Evolutionary conservation across 1,284 basidiomycete genomes (phyloP).

Genomic region (Ustilago xerochloae): DNA sequence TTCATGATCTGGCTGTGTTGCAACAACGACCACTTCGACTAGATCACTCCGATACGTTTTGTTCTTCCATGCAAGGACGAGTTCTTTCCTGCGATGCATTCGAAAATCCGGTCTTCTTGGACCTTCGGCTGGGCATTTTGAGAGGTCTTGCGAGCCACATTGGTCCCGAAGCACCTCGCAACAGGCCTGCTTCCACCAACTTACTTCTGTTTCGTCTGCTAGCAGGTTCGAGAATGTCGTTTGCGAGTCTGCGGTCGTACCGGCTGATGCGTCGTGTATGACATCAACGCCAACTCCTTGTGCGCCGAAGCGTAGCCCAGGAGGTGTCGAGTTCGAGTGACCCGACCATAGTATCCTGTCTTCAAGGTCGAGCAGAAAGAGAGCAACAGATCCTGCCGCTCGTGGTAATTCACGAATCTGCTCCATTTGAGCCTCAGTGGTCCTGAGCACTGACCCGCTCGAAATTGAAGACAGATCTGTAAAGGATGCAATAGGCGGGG

Average conservation of each 20-base stretch:
- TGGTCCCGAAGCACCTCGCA: not conserved
- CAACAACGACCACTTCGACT: not conserved
- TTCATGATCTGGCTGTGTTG: not conserved
- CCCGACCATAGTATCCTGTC: slow-evolving; percentile 5
- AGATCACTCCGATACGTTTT: not conserved
- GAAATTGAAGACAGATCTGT: not conserved
- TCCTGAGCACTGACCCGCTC: too few relatives aligned
- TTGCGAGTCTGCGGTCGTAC: too few relatives aligned
- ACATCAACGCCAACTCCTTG: too few relatives aligned
- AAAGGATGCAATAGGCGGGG: too few relatives aligned
- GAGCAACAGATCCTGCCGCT: not conserved
- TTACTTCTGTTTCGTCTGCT: slow-evolving; percentile 4
- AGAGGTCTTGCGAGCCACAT: not conserved
- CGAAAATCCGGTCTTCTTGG: not conserved
- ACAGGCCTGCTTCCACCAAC: slow-evolving; percentile 19
- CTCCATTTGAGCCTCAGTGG: not conserved
- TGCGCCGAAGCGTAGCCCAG: too few relatives aligned
- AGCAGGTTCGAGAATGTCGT: slow-evolving; percentile 9
- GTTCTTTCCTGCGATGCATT: not conserved
- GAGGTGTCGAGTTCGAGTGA: too few relatives aligned
- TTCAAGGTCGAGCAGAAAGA: slow-evolving; percentile 6
- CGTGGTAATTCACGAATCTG: not conserved
- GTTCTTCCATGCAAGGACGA: slow-evolving; percentile 2
- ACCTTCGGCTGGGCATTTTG: not conserved
- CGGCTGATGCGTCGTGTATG: not conserved